Evolutionary conservation across 192 early-diverging fungal genomes (phyloP).

Genomic region (Irineochytrium annulatum): DNA sequence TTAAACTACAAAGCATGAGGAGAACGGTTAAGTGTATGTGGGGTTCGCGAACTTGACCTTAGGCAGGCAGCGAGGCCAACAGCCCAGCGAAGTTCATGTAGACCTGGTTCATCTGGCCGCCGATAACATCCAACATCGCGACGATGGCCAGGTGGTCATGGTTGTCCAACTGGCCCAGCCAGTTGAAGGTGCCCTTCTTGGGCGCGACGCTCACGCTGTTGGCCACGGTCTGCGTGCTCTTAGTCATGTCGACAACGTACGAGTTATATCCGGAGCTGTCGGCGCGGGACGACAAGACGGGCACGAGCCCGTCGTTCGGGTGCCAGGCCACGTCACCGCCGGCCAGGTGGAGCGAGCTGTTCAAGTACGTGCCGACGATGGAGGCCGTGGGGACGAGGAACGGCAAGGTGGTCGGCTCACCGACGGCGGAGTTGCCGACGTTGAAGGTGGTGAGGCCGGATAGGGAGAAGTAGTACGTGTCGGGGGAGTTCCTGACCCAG

Average conservation of each 20-base stretch:
- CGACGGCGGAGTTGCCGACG: background rate
- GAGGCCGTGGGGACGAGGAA: background rate
- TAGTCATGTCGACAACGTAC: slow-evolving; percentile 12
- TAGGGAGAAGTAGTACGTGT: slow-evolving; percentile 15
- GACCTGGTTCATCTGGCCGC: slow-evolving; percentile 9
- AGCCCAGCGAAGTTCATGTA: slow-evolving; percentile 17
- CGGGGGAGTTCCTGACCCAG: slow-evolving; percentile 9
- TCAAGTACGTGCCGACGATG: slow-evolving; percentile 18
- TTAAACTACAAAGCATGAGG: no score
- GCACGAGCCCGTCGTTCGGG: slow-evolving; percentile 18
- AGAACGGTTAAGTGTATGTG: no score
- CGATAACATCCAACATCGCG: slow-evolving; percentile 6
- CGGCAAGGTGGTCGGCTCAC: background rate
- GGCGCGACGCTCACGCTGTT: background rate
- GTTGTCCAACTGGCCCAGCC: background rate
- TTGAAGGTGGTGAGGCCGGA: slow-evolving; percentile 5
- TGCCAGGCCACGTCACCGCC: slow-evolving; percentile 16
- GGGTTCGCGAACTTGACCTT: background rate
- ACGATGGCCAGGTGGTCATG: slow-evolving; percentile 10
- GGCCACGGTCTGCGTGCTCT: background rate
- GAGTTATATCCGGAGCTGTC: slow-evolving; percentile 5
- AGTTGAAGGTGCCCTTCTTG: slow-evolving; percentile 4
- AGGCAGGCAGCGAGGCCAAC: slow-evolving; percentile 4
- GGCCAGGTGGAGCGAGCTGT: background rate
- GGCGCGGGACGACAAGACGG: slow-evolving; percentile 4